Conservation (phyloP, 331 rosid species). For the Quercus tomentella region DNA sequence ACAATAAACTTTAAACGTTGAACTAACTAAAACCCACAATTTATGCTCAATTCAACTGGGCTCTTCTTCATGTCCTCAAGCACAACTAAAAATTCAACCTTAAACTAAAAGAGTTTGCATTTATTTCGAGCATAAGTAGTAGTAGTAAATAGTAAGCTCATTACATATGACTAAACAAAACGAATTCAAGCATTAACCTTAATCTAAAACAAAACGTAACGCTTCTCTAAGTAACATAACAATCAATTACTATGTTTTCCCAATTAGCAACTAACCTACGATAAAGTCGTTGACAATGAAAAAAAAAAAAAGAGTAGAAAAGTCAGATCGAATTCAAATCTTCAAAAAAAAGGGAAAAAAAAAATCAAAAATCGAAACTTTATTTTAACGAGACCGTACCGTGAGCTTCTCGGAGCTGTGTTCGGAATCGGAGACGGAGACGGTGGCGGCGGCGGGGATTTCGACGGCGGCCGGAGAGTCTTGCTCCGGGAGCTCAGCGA, state of each 20-base stretch:
- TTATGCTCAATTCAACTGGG: background rate
- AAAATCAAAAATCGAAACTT: background rate
- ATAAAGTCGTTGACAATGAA: too few relatives aligned
- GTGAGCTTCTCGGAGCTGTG: constrained; percentile 48
- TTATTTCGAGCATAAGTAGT: background rate
- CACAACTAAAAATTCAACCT: background rate
- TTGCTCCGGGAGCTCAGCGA: constrained; percentile 54
- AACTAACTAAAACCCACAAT: background rate
- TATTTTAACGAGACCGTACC: constrained; percentile 31
- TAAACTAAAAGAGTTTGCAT: background rate
- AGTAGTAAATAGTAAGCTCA: background rate
- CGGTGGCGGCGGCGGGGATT: constrained; percentile 33
- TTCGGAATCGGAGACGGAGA: constrained; percentile 21
- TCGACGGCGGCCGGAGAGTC: constrained; percentile 46
- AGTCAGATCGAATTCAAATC: background rate
- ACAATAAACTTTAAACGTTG: too few relatives aligned
- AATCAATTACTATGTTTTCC: background rate
- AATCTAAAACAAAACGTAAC: background rate
- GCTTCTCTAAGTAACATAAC: background rate
- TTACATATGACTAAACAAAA: background rate
- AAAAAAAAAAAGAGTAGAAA: background rate
- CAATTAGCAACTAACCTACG: background rate
- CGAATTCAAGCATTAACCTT: background rate
- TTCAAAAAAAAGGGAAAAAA: background rate
- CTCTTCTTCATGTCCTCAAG: background rate